phyloP scores from a whole-genome alignment of 257 asterid species.

The Solanum arcanum region DNA sequence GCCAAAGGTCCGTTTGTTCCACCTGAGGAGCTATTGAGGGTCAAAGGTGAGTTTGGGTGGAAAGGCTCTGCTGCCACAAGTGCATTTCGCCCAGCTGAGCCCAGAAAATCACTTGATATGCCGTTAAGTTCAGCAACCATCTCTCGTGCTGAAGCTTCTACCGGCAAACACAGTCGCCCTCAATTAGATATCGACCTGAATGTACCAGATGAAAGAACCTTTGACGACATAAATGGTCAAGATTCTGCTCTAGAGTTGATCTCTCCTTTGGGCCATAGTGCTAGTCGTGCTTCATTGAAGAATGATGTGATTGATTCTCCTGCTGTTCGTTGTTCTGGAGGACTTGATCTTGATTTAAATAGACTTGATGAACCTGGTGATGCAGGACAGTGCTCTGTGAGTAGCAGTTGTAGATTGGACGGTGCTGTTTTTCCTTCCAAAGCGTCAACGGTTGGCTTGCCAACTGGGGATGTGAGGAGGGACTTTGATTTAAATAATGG shows the following conservation, averaged over 20 bases:
- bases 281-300: slow-evolving; percentile 5
- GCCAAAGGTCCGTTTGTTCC: slow-evolving; percentile 82
- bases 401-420: slow-evolving; percentile 15
- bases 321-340: slow-evolving; percentile 20
- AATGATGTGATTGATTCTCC: slow-evolving; percentile 16
- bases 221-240: slow-evolving; percentile 30
- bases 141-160: slow-evolving; percentile 24
- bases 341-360: slow-evolving; percentile 39
- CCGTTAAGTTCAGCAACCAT: slow-evolving; percentile 9
- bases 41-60: slow-evolving; percentile 82
- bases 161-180: slow-evolving; percentile 32
- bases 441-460: slow-evolving; percentile 12
- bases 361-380: slow-evolving; percentile 32
- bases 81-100: slow-evolving; percentile 99
- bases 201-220: slow-evolving; percentile 41
- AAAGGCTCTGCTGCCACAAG: slow-evolving; percentile 96
- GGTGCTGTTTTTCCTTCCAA: slow-evolving; percentile 6
- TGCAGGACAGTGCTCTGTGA: slow-evolving; percentile 18
- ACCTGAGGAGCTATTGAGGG: slow-evolving; percentile 74
- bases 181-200: slow-evolving; percentile 42
- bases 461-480: slow-evolving; percentile 20
- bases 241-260: slow-evolving; percentile 16
- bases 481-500: slow-evolving; percentile 47
- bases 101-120: slow-evolving; percentile 45
- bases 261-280: slow-evolving; percentile 2